These are phyloP conservation scores for Pycnococcus provasolii DNA, from an alignment of 139 green algal genomes.

Conservation along the genomic window DNA sequence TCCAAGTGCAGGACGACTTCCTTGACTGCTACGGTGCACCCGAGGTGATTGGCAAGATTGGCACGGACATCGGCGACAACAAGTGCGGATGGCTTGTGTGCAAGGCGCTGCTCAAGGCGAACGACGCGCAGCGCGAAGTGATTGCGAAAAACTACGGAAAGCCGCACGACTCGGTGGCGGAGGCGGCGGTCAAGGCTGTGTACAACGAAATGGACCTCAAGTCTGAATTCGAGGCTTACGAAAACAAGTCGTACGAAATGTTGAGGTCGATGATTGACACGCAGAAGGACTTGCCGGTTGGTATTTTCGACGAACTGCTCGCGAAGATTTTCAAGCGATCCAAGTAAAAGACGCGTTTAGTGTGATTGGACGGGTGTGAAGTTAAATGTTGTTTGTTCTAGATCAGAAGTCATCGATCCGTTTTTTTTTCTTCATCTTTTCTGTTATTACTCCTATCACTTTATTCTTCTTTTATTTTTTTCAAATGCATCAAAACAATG, in stretches of 20 bases:
- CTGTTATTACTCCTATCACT: too few relatives aligned
- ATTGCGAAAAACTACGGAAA: conserved; percentile 88
- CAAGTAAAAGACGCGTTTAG: conserved; percentile 50
- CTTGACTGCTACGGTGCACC: conserved; percentile 91
- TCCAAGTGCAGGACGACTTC: conserved; percentile 96
- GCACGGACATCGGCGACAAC: conserved; percentile 97
- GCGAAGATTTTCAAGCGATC: conserved; percentile 92
- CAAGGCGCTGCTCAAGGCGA: conserved; percentile 68
- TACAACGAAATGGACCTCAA: conserved; percentile 79
- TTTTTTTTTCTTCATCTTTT: too few relatives aligned
- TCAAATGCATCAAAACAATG: too few relatives aligned
- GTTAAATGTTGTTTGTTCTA: too few relatives aligned
- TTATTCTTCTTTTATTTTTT: too few relatives aligned
- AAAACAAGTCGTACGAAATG: conserved; percentile 56
- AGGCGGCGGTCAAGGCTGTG: conserved; percentile 73
- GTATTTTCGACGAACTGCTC: conserved; percentile 74
- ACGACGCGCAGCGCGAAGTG: conserved; percentile 57
- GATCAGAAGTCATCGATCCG: too few relatives aligned
- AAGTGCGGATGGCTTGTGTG: conserved; percentile 98
- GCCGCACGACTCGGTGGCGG: conserved; percentile 45
- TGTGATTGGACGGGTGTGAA: too few relatives aligned
- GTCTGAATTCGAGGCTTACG: conserved; percentile 69
- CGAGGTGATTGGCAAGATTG: conserved; percentile 91
- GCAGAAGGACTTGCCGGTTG: conserved; percentile 64
- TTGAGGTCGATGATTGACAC: conserved; percentile 53